These are phyloP conservation scores for Dictyostelium brefeldianum DNA, from an alignment of 78 protist genomes.

Conservation along the genomic window DNA sequence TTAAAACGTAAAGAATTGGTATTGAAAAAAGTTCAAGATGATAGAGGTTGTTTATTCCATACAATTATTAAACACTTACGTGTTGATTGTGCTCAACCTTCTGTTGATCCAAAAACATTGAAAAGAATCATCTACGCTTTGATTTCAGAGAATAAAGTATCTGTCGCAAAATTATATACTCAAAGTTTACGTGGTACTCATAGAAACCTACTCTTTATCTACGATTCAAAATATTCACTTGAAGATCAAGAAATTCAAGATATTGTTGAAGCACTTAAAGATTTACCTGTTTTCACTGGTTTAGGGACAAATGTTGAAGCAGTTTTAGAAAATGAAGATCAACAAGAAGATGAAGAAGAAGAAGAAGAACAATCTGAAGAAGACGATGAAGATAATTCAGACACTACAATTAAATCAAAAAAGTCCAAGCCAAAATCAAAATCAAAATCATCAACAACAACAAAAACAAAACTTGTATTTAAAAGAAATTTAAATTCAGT, in stretches of 20 bases:
- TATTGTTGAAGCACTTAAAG: conserved; percentile 17
- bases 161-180: background rate
- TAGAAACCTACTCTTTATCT: background rate
- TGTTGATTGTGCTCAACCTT: background rate
- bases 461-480: background rate
- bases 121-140: background rate
- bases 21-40: background rate
- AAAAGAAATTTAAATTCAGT: background rate
- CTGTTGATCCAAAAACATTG: background rate
- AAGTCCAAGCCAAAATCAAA: background rate
- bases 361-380: too few relatives aligned
- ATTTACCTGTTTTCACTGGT: background rate
- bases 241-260: background rate
- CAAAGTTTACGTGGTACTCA: background rate
- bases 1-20: background rate
- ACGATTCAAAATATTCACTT: background rate
- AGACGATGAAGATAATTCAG: background rate
- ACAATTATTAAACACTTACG: background rate
- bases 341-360: too few relatives aligned
- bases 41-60: background rate
- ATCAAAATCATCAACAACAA: background rate
- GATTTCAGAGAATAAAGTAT: background rate
- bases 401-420: background rate
- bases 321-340: background rate
- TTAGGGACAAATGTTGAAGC: too few relatives aligned